Base-by-base conservation (phyloP, 2,329 filamentous ascomycete species). In the Epichloe festucae region DNA sequence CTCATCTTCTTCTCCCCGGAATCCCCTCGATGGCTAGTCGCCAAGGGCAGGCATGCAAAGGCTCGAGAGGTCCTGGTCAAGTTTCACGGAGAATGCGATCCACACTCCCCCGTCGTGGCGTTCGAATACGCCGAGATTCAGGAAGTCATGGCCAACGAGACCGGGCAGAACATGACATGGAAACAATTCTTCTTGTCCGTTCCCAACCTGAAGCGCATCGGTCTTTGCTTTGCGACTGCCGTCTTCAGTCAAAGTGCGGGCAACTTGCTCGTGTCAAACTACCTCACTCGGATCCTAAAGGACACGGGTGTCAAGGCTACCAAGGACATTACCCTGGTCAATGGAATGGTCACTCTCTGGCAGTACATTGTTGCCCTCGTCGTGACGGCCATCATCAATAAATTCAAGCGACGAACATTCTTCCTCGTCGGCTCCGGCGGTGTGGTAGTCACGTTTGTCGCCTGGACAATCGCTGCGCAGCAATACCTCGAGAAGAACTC, bases 11-110 rank as follows among this genome's bases (percentile, higher is more conserved):
- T 78, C 48, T 70, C 79, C 5, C 79, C 80, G 0, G 81, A 84
- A 55, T 79, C 73, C 0, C 81, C 81, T 1, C 71, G 81, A 39
- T 83, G 74, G 73, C 62, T 81, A 31, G 69, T 81, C 43, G 70
- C 72, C 38, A 70, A 76, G 54, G 76, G 77, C 35, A 68, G 70
- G 21, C 53, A 62, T 1, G 71, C 77, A 5, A 68, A 79, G 57
- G 78, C 78, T 0, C 70, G 67, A 15, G 64, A 65, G 0, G 73
- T 79, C 27, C 59, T 82, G 0, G 66, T 72, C 57, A 75, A 75
- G 51, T 76, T 75, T 41, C 74, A 79, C 50, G 74, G 71, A 23
- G 74, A 76, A 53, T 66, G 69, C 34, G 67, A 76, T 45, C 56
- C 62, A 0, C 62, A 70, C 2, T 70, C 67, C 1, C 70, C 70